phyloP scores from a whole-genome alignment of 768 basidiomycete species.

The Strobilomyces dryophilus region DNA sequence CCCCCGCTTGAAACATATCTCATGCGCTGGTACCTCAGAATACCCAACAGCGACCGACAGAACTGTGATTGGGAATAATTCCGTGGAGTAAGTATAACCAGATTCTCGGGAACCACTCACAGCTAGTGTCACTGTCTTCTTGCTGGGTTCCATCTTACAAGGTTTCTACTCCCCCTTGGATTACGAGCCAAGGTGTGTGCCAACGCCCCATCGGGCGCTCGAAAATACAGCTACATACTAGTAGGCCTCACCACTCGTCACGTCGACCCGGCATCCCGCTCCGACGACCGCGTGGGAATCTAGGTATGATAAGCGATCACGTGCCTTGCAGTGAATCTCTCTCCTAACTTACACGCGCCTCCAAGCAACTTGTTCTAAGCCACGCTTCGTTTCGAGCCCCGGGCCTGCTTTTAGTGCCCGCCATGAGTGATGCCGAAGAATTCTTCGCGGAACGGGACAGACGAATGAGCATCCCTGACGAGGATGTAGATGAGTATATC shows the following conservation, averaged over 20 bases:
- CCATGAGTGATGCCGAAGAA: slow-evolving; percentile 36
- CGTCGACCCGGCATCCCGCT: too few relatives aligned
- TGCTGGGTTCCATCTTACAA: too few relatives aligned
- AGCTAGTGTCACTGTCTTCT: too few relatives aligned
- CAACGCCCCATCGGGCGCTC: too few relatives aligned
- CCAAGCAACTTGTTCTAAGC: not conserved
- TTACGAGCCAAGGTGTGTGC: too few relatives aligned
- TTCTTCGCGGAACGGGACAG: slow-evolving; percentile 56
- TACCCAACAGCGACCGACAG: slow-evolving; percentile 3
- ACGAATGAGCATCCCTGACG: slow-evolving; percentile 50
- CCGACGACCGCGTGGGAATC: too few relatives aligned
- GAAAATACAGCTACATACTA: too few relatives aligned
- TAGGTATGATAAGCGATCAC: not conserved
- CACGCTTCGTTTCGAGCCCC: not conserved
- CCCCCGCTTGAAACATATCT: slow-evolving; percentile 5
- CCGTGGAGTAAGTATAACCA: not conserved
- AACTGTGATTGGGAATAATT: not conserved
- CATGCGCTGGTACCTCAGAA: slow-evolving; percentile 12
- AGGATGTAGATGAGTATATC: slow-evolving; percentile 48
- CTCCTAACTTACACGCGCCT: not conserved
- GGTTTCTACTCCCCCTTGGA: not conserved
- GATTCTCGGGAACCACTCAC: slow-evolving; percentile 19
- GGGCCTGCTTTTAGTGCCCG: not conserved
- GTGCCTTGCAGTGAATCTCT: not conserved
- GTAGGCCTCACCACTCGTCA: too few relatives aligned